A percentile compares a stretch with the other conserved stretches of the same genome.
Conservation (phyloP, 352 stramenopile genomes). For the Nothophytophthora sp. region DNA sequence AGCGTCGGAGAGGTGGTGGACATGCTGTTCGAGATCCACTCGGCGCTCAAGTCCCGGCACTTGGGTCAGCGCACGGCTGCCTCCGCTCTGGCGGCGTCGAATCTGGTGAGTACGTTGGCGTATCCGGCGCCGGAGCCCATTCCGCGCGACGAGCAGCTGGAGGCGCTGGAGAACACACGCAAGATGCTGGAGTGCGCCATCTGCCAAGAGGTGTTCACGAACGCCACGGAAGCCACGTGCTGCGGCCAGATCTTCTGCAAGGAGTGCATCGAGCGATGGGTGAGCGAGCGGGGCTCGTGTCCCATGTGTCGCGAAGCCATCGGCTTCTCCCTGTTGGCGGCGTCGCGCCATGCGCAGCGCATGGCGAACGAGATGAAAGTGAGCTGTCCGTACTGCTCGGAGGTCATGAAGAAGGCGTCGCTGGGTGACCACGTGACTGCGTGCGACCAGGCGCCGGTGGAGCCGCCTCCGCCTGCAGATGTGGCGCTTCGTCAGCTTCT, state of each 20-base stretch:
- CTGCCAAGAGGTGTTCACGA: conserved; percentile 81
- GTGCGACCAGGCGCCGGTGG: conserved; percentile 70
- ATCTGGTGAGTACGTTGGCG: conserved; percentile 71
- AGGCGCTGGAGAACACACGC: conserved; percentile 76
- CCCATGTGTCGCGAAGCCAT: conserved; percentile 84
- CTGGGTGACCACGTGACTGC: conserved; percentile 58
- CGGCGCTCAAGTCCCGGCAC: conserved; percentile 76
- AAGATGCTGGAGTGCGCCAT: conserved; percentile 90
- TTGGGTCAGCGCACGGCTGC: conserved; percentile 77
- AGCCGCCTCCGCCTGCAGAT: conserved; percentile 72
- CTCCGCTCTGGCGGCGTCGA: conserved; percentile 69
- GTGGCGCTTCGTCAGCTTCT: conserved; percentile 66
- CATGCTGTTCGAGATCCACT: conserved; percentile 87
- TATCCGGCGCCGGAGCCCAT: conserved; percentile 55
- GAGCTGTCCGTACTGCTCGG: conserved; percentile 59
- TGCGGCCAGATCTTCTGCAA: conserved; percentile 89
- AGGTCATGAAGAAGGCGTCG: conserved; percentile 76
- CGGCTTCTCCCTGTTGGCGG: conserved; percentile 61
- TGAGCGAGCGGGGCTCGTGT: conserved; percentile 77
- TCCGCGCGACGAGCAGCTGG: conserved; percentile 74
- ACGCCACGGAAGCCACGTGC: conserved; percentile 75
- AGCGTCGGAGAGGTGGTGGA: conserved; percentile 78
- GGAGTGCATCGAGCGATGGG: conserved; percentile 78
- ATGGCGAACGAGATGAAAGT: conserved; percentile 90
- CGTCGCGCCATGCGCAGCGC: conserved; percentile 70